phyloP scores from a whole-genome alignment of 140 eudicot genomes.

The Flaveria floridana region DNA sequence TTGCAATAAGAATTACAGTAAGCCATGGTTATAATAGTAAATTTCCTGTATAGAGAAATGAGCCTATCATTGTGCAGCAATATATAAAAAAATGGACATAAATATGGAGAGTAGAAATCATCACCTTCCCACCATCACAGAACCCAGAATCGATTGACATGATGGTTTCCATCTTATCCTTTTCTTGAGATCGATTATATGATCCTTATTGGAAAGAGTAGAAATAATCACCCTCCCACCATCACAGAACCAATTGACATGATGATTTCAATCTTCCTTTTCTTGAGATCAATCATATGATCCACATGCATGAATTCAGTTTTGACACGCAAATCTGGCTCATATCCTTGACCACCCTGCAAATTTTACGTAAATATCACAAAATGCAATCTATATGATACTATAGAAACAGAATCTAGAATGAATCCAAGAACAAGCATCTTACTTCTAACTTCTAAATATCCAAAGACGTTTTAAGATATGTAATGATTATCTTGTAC shows the following conservation, averaged over 20 bases:
- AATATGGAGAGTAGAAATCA: slow-evolving; percentile 3
- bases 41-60: slow-evolving; percentile 19
- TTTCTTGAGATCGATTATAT: slow-evolving; percentile 20
- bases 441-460: not conserved
- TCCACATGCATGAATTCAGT: slow-evolving; percentile 14
- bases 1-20: slow-evolving; percentile 14
- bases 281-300: slow-evolving; percentile 21
- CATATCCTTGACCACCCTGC: slow-evolving; percentile 33
- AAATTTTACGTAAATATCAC: slow-evolving; percentile 16
- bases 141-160: not conserved
- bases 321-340: slow-evolving; percentile 22
- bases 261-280: slow-evolving; percentile 4
- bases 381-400: slow-evolving; percentile 1
- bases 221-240: too few species aligned
- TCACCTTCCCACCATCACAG: slow-evolving; percentile 17
- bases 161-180: slow-evolving; percentile 1
- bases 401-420: slow-evolving; percentile 22
- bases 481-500: not conserved
- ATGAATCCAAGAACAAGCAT: slow-evolving; percentile 16
- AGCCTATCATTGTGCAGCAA: slow-evolving; percentile 3
- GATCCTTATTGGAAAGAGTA: not conserved
- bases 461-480: not conserved
- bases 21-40: not conserved
- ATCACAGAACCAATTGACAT: not conserved
- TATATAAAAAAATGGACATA: not conserved